Evolutionary conservation across 805 yeast genomes (phyloP).

Genomic region (Cyberlindnera mississippiensis): DNA sequence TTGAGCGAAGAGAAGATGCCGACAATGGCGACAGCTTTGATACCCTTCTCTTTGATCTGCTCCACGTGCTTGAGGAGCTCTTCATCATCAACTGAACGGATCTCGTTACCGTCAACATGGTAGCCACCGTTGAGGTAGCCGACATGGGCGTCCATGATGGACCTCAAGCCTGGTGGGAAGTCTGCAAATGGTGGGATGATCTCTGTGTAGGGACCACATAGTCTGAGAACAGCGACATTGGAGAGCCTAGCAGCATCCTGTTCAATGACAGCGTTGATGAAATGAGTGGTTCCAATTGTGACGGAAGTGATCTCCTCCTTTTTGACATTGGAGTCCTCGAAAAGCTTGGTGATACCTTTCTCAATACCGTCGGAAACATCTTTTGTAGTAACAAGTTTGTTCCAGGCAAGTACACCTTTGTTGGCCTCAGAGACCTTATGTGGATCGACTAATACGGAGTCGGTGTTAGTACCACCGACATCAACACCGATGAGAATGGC

Average conservation of each 20-base stretch:
- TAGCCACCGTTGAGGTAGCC: slow-evolving; percentile 38
- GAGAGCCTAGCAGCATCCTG: slow-evolving; percentile 39
- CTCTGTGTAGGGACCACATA: slow-evolving; percentile 39
- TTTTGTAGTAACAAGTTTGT: slow-evolving; percentile 41
- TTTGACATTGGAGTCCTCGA: slow-evolving; percentile 25
- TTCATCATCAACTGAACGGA: slow-evolving; percentile 31
- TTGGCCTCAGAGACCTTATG: slow-evolving; percentile 17
- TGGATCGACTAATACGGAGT: slow-evolving; percentile 43
- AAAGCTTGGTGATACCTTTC: slow-evolving; percentile 32
- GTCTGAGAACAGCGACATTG: slow-evolving; percentile 40
- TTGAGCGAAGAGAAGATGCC: slow-evolving; percentile 39
- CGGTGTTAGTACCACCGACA: slow-evolving; percentile 52
- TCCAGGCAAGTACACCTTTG: slow-evolving; percentile 38
- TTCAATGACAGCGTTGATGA: slow-evolving; percentile 46
- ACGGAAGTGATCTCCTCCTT: slow-evolving; percentile 35
- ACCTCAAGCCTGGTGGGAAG: slow-evolving; percentile 36
- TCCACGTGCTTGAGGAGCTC: slow-evolving; percentile 28
- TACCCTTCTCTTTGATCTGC: slow-evolving; percentile 30
- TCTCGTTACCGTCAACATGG: slow-evolving; percentile 38
- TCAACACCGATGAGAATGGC: slow-evolving; percentile 40
- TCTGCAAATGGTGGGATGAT: slow-evolving; percentile 39
- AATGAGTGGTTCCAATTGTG: slow-evolving; percentile 48
- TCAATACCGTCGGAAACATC: slow-evolving; percentile 43
- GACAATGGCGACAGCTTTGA: slow-evolving; percentile 36
- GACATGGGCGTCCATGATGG: slow-evolving; percentile 33